phyloP scores from a whole-genome alignment of 768 basidiomycete genomes.

The Tricholoma furcatifolium region DNA sequence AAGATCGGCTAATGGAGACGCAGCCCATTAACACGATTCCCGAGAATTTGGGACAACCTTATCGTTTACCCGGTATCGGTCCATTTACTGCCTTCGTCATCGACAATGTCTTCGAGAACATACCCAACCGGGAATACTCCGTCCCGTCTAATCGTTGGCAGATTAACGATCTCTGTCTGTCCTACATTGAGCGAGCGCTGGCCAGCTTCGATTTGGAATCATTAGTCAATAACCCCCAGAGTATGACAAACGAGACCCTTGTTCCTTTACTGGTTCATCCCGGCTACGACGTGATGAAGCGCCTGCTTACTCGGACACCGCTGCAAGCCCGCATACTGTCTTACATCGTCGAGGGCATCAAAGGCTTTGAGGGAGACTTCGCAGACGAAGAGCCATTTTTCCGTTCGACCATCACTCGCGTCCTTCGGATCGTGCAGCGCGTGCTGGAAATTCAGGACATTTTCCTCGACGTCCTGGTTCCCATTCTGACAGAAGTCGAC shows the following conservation, averaged over 20 bases:
- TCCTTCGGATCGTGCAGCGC: slow-evolving; percentile 78
- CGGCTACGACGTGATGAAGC: slow-evolving; percentile 82
- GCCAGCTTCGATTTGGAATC: slow-evolving; percentile 80
- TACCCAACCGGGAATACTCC: slow-evolving; percentile 72
- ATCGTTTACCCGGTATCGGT: slow-evolving; percentile 75
- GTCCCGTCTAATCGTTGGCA: slow-evolving; percentile 80
- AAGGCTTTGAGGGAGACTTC: slow-evolving; percentile 69
- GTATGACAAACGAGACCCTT: slow-evolving; percentile 54
- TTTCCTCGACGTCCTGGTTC: slow-evolving; percentile 86
- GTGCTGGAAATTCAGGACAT: slow-evolving; percentile 84
- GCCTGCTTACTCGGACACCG: slow-evolving; percentile 68
- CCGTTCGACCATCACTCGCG: slow-evolving; percentile 71
- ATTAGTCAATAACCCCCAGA: slow-evolving; percentile 58
- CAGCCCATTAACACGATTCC: slow-evolving; percentile 75
- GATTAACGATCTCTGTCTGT: slow-evolving; percentile 81
- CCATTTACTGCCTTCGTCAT: slow-evolving; percentile 87
- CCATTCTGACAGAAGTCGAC: slow-evolving; percentile 67
- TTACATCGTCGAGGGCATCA: slow-evolving; percentile 79
- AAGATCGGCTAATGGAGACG: slow-evolving; percentile 55
- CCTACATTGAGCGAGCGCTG: slow-evolving; percentile 81
- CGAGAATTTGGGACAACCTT: slow-evolving; percentile 75
- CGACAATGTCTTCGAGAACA: slow-evolving; percentile 84
- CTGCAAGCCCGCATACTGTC: slow-evolving; percentile 75
- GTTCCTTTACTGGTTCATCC: slow-evolving; percentile 70
- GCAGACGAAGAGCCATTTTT: slow-evolving; percentile 72